Base-by-base conservation (phyloP, 345 rosid genomes). In the Lagerstroemia speciosa region DNA sequence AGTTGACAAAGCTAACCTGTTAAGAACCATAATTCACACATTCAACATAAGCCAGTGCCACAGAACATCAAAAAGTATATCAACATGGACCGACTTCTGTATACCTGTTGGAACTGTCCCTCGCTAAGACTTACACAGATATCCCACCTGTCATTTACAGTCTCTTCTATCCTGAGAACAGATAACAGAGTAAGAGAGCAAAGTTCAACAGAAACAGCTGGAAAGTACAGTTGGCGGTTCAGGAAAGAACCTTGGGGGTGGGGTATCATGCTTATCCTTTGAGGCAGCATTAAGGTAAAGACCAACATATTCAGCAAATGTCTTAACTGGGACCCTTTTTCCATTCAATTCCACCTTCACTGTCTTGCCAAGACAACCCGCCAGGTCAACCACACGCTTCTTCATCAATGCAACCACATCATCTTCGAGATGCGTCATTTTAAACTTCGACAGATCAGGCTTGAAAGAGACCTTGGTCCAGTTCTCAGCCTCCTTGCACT, bases 81-180 rank as follows among this genome's bases (percentile, higher is more conserved):
- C 15, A 30, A 62, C 15, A 63, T 10, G 36, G 41, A 10, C 29
- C 0, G 40, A 24, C 0, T 52, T 64, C 24, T 9, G 17, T 17
- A n/a, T 66, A 94, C 97, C 99, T 94, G 99, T 68, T 92, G 99
- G 75, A 95, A 95, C 75, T 95, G 99, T 45, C 98, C 97, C 10
- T 95, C 99, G 2, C 93, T 89, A 14, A 86, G 68, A 78, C 87
- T 81, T 58, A 92, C 93, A 38, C 97, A 86, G 53, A 90, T 61
- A 62, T 95, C 99, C 99, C 99, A 95, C 80, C 99, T 86, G 2
- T 87, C 89, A 70, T 86, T 87, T 9, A 88, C 92, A 67, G 76
- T 83, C 77, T 88, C 93, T 30, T 79, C 69, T 76, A 85, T 70
- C 83, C 98, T 95, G 86, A 68, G 29, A 72, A 73, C 60, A 72